Conservation (phyloP, 768 basidiomycete genomes). For the Chiua virens region DNA sequence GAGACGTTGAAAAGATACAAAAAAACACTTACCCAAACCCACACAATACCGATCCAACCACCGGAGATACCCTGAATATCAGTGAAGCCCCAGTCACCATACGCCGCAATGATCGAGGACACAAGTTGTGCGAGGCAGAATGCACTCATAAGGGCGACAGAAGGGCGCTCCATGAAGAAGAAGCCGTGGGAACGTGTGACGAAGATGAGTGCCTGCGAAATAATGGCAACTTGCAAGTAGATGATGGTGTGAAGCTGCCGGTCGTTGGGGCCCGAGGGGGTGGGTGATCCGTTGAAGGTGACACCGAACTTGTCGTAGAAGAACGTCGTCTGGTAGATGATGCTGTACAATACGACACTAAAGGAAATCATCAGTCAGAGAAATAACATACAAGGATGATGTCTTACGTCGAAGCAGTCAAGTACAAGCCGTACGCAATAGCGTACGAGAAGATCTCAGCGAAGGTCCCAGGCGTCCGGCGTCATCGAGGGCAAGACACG, state of each 20-base stretch:
- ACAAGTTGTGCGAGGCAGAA: slow-evolving; percentile 94
- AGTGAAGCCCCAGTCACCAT: slow-evolving; percentile 94
- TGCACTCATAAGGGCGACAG: slow-evolving; percentile 81
- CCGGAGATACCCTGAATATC: slow-evolving; percentile 76
- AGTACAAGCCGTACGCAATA: slow-evolving; percentile 91
- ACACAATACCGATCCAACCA: slow-evolving; percentile 96
- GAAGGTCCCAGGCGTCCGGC: slow-evolving; percentile 95
- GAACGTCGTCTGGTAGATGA: slow-evolving; percentile 85
- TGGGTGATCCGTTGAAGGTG: slow-evolving; percentile 35
- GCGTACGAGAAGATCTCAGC: slow-evolving; percentile 96
- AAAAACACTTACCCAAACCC: slow-evolving; percentile 79
- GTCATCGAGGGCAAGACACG: slow-evolving; percentile 91
- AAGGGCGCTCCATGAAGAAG: slow-evolving; percentile 97
- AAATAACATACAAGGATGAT: not conserved
- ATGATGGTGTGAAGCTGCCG: slow-evolving; percentile 83
- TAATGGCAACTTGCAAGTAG: slow-evolving; percentile 97
- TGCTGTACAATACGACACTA: slow-evolving; percentile 75
- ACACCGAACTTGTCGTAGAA: slow-evolving; percentile 89
- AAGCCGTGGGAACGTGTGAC: slow-evolving; percentile 91
- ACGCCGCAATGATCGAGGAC: slow-evolving; percentile 93
- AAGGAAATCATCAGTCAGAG: slow-evolving; percentile 9
- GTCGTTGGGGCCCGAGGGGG: slow-evolving; percentile 50
- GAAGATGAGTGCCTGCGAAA: slow-evolving; percentile 97
- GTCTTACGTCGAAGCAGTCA: slow-evolving; percentile 86
- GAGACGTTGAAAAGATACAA: not conserved